Conservation (phyloP, 306 rosid species). For the Canavalia ensiformis region DNA sequence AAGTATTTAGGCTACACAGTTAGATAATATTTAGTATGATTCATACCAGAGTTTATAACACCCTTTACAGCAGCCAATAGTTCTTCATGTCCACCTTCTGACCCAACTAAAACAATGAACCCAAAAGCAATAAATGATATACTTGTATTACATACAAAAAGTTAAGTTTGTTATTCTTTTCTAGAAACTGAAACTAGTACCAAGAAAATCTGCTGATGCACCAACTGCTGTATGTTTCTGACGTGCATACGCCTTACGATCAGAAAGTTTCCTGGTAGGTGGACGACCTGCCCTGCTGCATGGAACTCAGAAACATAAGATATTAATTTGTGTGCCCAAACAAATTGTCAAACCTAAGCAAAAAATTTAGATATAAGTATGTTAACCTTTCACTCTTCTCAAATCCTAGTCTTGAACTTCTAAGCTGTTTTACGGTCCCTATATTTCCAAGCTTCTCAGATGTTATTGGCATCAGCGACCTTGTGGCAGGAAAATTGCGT, state of each 20-base stretch:
- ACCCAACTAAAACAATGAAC: conserved; percentile 66
- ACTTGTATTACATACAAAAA: conserved; percentile 34
- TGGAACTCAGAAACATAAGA: conserved; percentile 48
- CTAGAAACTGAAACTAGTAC: conserved; percentile 55
- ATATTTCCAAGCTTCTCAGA: conserved; percentile 70
- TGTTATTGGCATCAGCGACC: conserved; percentile 67
- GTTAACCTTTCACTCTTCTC: conserved; percentile 83
- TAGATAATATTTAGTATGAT: conserved; percentile 45
- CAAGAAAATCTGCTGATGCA: conserved; percentile 75
- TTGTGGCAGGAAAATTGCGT: conserved; percentile 64
- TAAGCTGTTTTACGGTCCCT: conserved; percentile 84
- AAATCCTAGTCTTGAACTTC: conserved; percentile 78
- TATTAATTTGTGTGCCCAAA: conserved; percentile 43
- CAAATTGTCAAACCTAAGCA: conserved; percentile 38
- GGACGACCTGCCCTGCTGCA: conserved; percentile 96
- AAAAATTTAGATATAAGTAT: conserved; percentile 33
- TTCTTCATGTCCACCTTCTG: conserved; percentile 83
- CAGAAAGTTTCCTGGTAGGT: conserved; percentile 87
- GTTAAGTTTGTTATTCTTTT: conserved; percentile 21
- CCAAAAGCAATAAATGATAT: conserved; percentile 53
- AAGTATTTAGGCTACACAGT: conserved; percentile 38
- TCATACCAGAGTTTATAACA: conserved; percentile 67
- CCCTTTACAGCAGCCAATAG: conserved; percentile 85
- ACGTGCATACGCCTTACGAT: conserved; percentile 85
- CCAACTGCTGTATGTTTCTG: conserved; percentile 72